Base-by-base conservation (phyloP, 2,329 filamentous ascomycete genomes). In the Fusarium devonianum region DNA sequence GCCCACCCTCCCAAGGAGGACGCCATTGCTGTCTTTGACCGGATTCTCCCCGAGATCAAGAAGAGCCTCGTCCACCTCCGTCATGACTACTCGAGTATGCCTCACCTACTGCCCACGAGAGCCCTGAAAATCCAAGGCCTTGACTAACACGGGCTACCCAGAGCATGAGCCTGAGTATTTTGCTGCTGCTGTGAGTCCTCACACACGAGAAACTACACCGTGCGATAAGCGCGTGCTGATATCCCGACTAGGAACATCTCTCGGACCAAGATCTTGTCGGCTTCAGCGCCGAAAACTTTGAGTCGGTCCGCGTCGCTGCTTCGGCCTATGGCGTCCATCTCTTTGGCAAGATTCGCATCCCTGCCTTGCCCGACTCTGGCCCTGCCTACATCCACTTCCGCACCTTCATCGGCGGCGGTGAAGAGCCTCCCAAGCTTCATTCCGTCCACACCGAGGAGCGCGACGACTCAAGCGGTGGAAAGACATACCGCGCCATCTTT, bases 401-500 rank as follows among this genome's bases (percentile, higher is more conserved):
- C 75, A 89, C 96, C 41, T 94, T 86, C 68, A 85, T 96, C 52
- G 90, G 96, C 71, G 84, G 96, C 7, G 87, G 90, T 7, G 81
- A 96, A 55, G 89, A 90, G 11, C 49, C 56, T 69, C 88, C 92
- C 23, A 92, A 96, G 82, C 79, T 92, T 80, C 84, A 93, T 56
- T 91, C 96, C 69, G 92, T 93, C 23, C 97, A 97, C 83, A 92
- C 92, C 3, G 76, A 97, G 57, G 96, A 97, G 76, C 94, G 94
- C 81, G 94, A 95, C 81, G 92, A 92, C 5, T 77, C 90, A n/a
- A 85, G 87, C 40, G 93, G 92, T 19, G 85, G 92, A 72, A 92
- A 93, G 74, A 89, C 96, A 64, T 97, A 96, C 73, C 96, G 92
- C 1, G 93, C 93, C 33, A 89, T 97, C 64, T 91, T 87, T 64